phyloP scores from a whole-genome alignment of 2,329 filamentous ascomycete genomes.

The Beauveria australis region DNA sequence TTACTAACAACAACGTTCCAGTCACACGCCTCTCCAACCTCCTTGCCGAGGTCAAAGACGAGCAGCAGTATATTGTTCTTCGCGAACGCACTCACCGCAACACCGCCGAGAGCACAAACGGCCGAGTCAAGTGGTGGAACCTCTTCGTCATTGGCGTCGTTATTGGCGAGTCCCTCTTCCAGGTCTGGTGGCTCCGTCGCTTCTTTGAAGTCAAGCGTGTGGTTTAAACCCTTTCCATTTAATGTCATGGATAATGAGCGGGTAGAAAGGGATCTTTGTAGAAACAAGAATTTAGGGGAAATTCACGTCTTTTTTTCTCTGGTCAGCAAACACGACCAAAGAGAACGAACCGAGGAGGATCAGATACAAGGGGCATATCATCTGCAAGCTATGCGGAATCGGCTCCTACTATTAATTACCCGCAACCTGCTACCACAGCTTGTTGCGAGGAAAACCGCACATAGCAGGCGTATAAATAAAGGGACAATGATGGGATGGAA shows the following conservation, averaged over 20 bases:
- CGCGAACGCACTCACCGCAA: slow-evolving; percentile 95
- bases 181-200: slow-evolving; percentile 98
- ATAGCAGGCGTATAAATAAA: not conserved
- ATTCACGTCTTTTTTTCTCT: not conserved
- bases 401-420: not conserved
- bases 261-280: not conserved
- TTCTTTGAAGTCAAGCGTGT: slow-evolving; percentile 86
- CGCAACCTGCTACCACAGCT: not conserved
- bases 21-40: slow-evolving; percentile 79
- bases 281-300: not conserved
- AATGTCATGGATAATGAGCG: not conserved
- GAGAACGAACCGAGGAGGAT: too few species aligned
- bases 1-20: slow-evolving; percentile 26
- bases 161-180: slow-evolving; percentile 87
- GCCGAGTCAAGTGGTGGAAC: slow-evolving; percentile 98
- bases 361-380: not conserved
- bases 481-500: not conserved
- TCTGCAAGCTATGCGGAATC: not conserved
- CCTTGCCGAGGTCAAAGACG: slow-evolving; percentile 88
- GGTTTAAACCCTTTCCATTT: slow-evolving; percentile 33
- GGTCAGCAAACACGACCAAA: not conserved
- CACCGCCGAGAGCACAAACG: slow-evolving; percentile 97
- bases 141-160: slow-evolving; percentile 89
- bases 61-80: slow-evolving; percentile 93
- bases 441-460: not conserved